Evolutionary conservation across 108 stramenopile species (phyloP).

Genomic region (Epipyxis sp.): DNA sequence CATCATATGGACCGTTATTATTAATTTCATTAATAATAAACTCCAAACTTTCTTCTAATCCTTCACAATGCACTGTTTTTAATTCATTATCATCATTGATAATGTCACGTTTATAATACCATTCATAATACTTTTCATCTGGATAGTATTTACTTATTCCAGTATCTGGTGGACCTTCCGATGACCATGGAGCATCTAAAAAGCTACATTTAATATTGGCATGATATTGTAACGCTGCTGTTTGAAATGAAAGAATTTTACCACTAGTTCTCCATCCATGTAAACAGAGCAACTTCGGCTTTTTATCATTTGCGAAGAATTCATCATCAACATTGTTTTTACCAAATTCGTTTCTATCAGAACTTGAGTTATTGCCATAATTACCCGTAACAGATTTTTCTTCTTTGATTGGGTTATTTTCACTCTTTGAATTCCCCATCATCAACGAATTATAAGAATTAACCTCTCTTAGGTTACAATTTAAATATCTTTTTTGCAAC

Average conservation of each 20-base stretch:
- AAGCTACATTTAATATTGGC: not conserved
- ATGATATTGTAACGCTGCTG: not conserved
- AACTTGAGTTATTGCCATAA: too few species aligned
- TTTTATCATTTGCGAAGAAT: too few species aligned
- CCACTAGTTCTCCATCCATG: not conserved
- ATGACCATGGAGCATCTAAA: not conserved
- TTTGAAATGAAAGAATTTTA: not conserved
- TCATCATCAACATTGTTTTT: too few species aligned
- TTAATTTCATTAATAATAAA: not conserved
- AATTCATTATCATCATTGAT: not conserved
- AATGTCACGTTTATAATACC: not conserved
- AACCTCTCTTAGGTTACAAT: too few species aligned
- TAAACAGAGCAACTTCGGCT: conserved; percentile 2
- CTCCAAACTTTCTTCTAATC: not conserved
- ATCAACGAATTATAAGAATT: too few species aligned
- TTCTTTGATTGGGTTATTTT: too few species aligned
- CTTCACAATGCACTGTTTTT: not conserved
- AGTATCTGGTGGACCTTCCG: not conserved
- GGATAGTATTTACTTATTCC: not conserved
- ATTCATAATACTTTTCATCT: not conserved
- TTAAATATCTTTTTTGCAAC: too few species aligned
- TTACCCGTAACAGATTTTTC: too few species aligned
- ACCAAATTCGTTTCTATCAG: too few species aligned
- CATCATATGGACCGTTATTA: not conserved
- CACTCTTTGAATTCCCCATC: too few species aligned